Evolutionary conservation across 352 stramenopile genomes (phyloP).

Genomic region (Phytopythium litorale): DNA sequence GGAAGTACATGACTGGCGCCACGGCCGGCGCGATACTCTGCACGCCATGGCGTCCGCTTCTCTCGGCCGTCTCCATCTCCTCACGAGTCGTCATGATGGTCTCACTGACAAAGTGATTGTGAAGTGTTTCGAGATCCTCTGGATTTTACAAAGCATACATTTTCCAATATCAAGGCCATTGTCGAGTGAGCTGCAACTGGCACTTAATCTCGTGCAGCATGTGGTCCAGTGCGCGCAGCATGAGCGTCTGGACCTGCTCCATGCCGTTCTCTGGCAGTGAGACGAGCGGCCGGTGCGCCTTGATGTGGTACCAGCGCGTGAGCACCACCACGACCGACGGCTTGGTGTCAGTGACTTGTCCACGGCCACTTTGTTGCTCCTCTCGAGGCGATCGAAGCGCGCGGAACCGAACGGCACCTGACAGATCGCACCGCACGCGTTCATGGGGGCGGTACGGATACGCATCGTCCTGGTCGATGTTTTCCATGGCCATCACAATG

Average conservation of each 20-base stretch:
- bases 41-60: too few relatives aligned
- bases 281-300: constrained; percentile 5
- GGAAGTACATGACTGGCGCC: constrained; percentile 12
- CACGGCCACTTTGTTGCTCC: neutral
- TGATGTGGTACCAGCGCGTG: constrained; percentile 7
- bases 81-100: neutral
- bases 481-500: constrained; percentile 19
- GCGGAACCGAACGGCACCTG: neutral
- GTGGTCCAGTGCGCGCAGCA: neutral
- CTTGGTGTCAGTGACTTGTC: neutral
- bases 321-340: neutral
- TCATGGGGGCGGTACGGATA: constrained; percentile 14
- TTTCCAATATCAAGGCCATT: neutral
- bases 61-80: neutral
- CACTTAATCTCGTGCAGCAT: constrained; percentile 6
- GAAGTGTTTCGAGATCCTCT: neutral
- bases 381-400: neutral
- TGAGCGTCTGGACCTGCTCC: neutral
- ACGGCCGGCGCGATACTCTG: neutral
- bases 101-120: neutral
- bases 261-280: constrained; percentile 1
- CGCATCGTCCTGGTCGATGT: constrained; percentile 15
- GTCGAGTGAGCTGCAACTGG: neutral
- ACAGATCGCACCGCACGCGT: constrained; percentile 10
- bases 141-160: neutral